phyloP scores from a whole-genome alignment of 75 land plant genomes.

The Selaginella moellendorffii region DNA sequence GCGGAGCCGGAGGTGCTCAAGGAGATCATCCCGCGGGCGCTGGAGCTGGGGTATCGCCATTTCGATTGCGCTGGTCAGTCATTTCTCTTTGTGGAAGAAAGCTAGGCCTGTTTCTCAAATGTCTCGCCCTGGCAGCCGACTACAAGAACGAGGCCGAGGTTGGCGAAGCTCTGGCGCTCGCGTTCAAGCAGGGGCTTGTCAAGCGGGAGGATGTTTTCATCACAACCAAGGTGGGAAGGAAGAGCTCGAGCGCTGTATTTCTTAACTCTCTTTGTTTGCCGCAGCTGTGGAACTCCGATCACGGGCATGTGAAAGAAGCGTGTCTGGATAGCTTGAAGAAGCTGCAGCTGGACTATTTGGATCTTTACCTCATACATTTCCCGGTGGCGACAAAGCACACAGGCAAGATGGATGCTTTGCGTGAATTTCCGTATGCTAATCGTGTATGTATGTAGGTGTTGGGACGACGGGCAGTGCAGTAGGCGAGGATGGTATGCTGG shows the following conservation, averaged over 20 bases:
- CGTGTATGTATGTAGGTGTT: conserved; percentile 40
- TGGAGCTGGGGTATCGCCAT: conserved; percentile 83
- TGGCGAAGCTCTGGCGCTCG: conserved; percentile 61
- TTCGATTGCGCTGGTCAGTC: conserved; percentile 85
- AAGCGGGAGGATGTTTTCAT: conserved; percentile 91
- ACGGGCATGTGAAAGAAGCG: conserved; percentile 84
- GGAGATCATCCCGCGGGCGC: conserved; percentile 55
- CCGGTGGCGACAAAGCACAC: conserved; percentile 83
- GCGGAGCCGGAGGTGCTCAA: conserved; percentile 49
- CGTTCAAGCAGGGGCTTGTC: conserved; percentile 42
- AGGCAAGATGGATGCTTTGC: too few species aligned
- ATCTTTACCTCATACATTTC: conserved; percentile 84
- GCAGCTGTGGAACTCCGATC: conserved; percentile 97
- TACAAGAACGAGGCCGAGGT: conserved; percentile 93
- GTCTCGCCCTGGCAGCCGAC: conserved; percentile 48
- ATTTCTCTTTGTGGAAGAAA: background rate
- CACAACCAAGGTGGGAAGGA: conserved; percentile 58
- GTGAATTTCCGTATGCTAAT: background rate
- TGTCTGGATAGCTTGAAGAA: conserved; percentile 93
- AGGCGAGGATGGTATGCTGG: conserved; percentile 73
- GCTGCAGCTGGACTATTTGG: conserved; percentile 79
- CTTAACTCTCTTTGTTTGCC: background rate
- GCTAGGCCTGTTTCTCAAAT: background rate
- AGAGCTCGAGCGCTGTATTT: background rate
- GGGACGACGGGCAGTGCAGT: conserved; percentile 72